These are phyloP conservation scores for Ramalina intermedia DNA, from an alignment of 495 filamentous ascomycete species.

Conservation along the genomic window DNA sequence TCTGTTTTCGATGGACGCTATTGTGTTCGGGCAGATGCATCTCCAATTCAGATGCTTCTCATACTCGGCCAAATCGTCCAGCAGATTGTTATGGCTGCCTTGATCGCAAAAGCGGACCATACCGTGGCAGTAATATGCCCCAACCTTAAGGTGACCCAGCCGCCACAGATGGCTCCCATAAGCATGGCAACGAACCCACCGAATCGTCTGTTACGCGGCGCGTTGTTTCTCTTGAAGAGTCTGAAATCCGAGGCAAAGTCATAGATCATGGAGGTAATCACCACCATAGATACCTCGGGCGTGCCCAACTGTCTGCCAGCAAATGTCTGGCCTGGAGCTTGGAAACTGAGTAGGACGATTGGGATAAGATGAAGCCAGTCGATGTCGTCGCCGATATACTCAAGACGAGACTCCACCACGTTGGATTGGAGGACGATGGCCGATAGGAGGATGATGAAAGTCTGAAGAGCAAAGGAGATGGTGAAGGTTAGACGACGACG, in stretches of 20 bases:
- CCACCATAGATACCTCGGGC: constrained; percentile 55
- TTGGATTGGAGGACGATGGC: constrained; percentile 38
- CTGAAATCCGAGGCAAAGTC: constrained; percentile 51
- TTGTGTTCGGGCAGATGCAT: too few relatives aligned
- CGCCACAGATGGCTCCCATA: constrained; percentile 45
- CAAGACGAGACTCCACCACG: constrained; percentile 27
- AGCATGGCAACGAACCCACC: constrained; percentile 43
- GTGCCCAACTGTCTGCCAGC: constrained; percentile 46
- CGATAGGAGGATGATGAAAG: constrained; percentile 37
- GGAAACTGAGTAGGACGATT: constrained; percentile 52
- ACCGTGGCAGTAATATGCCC: constrained; percentile 31
- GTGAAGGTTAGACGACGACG: constrained; percentile 34
- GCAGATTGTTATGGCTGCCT: constrained; percentile 28
- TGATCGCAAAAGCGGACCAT: constrained; percentile 44
- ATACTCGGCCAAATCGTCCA: constrained; percentile 26
- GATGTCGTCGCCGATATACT: constrained; percentile 19
- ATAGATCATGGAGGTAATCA: constrained; percentile 55
- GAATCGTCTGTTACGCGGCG: constrained; percentile 50
- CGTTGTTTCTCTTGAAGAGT: constrained; percentile 34
- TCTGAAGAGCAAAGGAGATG: constrained; percentile 41
- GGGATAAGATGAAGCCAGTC: constrained; percentile 35
- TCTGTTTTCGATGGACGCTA: too few relatives aligned
- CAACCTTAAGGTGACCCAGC: constrained; percentile 38
- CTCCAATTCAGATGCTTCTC: background rate
- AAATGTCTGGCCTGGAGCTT: constrained; percentile 53